These are phyloP conservation scores for Encephalitozoon cuniculi DNA, from an alignment of 371 early-diverging fungal species.

Conservation along the genomic window DNA sequence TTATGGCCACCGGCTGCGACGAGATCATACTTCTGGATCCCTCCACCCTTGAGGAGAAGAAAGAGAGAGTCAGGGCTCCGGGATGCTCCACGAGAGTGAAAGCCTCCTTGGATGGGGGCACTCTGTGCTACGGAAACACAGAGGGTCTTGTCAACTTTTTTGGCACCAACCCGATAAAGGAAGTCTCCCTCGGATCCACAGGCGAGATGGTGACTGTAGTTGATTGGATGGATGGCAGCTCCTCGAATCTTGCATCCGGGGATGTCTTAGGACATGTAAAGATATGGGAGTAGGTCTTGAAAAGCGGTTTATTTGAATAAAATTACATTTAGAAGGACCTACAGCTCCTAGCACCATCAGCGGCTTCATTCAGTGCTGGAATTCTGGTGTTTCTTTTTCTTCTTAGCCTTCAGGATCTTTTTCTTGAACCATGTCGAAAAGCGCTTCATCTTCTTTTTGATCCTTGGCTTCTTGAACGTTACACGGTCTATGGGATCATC, in stretches of 20 bases:
- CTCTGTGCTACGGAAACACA: neutral
- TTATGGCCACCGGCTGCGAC: neutral
- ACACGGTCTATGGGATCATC: neutral
- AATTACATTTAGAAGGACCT: neutral
- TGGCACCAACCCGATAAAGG: neutral
- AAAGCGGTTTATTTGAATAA: neutral
- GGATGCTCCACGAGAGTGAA: neutral
- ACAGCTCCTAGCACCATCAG: neutral
- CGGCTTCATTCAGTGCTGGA: neutral
- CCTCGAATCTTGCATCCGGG: neutral
- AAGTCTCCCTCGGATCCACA: neutral
- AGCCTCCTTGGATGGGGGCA: neutral
- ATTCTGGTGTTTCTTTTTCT: neutral
- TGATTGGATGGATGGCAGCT: constrained; percentile 1
- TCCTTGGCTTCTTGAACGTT: constrained; percentile 1
- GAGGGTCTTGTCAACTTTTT: neutral
- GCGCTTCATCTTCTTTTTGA: neutral
- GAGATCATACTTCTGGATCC: neutral
- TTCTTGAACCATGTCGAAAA: neutral
- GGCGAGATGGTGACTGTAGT: neutral
- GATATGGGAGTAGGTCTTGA: neutral
- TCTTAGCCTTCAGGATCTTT: neutral
- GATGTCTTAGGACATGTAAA: neutral
- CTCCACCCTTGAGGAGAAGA: no score
- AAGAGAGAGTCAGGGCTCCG: neutral